Percentiles rank a stretch among this genome's conserved stretches.
Conservation (phyloP, 2,329 filamentous ascomycete species). For the Fusarium sp. region DNA sequence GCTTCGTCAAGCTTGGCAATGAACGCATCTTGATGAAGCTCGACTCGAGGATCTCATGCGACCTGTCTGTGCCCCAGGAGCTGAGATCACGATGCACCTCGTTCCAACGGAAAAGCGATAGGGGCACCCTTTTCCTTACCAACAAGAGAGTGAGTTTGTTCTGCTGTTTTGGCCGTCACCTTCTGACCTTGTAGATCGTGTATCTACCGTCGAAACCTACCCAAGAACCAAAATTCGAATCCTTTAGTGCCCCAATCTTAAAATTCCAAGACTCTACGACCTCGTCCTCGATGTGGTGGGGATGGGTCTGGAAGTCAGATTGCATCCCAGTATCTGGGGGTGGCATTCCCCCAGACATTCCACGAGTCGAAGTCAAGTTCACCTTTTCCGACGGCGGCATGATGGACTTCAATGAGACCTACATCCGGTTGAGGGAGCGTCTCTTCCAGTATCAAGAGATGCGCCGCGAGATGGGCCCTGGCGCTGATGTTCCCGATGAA, state of each 20-base stretch:
- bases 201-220: conserved; percentile 83
- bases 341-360: conserved; percentile 79
- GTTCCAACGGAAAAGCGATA: conserved; percentile 78
- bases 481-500: conserved; percentile 79
- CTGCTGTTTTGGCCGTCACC: neutral
- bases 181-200: conserved; percentile 71
- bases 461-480: conserved; percentile 74
- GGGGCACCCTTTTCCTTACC: conserved; percentile 83
- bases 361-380: conserved; percentile 82
- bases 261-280: conserved; percentile 89
- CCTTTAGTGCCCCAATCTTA: conserved; percentile 89
- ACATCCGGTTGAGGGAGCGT: conserved; percentile 86
- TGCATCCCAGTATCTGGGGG: conserved; percentile 86
- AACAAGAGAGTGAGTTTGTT: conserved; percentile 78
- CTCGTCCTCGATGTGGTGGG: conserved; percentile 85
- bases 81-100: conserved; percentile 69
- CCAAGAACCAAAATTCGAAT: conserved; percentile 73
- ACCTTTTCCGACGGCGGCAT: conserved; percentile 97
- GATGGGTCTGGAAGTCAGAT: conserved; percentile 88
- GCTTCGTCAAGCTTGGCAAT: conserved; percentile 86
- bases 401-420: conserved; percentile 86
- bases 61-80: conserved; percentile 77
- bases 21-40: conserved; percentile 87
- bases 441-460: conserved; percentile 84
- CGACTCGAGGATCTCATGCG: conserved; percentile 81